phyloP scores from a whole-genome alignment of 306 rosid species.

The Leucaena leucocephala region DNA sequence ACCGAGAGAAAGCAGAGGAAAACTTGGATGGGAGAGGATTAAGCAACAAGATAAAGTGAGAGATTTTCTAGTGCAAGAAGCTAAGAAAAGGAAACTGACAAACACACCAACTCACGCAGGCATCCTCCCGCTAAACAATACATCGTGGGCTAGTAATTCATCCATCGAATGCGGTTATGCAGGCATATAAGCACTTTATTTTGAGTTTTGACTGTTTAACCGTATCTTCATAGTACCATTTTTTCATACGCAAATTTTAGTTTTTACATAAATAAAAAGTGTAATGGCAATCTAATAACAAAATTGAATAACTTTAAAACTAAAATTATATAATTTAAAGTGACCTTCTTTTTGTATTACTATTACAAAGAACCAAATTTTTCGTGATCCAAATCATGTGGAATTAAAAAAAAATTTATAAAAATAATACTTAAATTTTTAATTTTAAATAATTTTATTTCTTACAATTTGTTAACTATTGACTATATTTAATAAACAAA shows the following conservation, averaged over 20 bases:
- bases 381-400: not conserved
- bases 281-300: not conserved
- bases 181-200: not conserved
- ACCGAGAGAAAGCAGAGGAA: not conserved
- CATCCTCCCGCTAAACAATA: not conserved
- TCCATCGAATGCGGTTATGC: not conserved
- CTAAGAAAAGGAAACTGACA: conserved; percentile 29
- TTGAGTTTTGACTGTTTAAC: conserved; percentile 19
- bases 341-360: too few relatives aligned
- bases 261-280: not conserved
- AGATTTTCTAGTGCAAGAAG: conserved; percentile 39
- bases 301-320: not conserved
- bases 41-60: conserved; percentile 51
- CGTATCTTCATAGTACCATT: not conserved
- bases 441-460: too few relatives aligned
- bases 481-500: too few relatives aligned
- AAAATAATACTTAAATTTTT: too few relatives aligned
- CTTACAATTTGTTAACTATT: too few relatives aligned
- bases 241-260: not conserved
- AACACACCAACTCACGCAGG: conserved; percentile 7
- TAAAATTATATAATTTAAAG: too few relatives aligned
- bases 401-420: not conserved
- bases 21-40: conserved; percentile 42
- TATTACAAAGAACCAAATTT: not conserved
- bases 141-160: not conserved